phyloP scores from a whole-genome alignment of 2,329 filamentous ascomycete species.

The Nannizziopsis arthrosporioides region DNA sequence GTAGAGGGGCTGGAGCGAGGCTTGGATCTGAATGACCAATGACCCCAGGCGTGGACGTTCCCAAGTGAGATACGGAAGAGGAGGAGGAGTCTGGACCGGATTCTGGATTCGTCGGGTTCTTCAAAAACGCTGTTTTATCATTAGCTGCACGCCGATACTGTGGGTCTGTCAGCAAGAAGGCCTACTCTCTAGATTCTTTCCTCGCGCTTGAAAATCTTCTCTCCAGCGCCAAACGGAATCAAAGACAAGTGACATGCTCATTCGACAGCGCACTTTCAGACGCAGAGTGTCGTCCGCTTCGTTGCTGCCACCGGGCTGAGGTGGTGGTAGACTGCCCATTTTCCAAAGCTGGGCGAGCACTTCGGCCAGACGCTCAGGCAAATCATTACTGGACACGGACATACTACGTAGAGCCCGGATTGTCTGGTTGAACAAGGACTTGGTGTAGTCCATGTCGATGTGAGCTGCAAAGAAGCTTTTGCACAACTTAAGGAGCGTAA shows the following conservation, averaged over 20 bases:
- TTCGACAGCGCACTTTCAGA: constrained; percentile 54
- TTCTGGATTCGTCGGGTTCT: constrained; percentile 77
- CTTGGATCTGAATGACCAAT: constrained; percentile 31
- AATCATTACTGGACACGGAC: constrained; percentile 51
- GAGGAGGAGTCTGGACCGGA: constrained; percentile 62
- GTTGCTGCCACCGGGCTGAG: constrained; percentile 2
- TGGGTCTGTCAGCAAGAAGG: constrained; percentile 14
- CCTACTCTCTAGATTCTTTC: constrained; percentile 60
- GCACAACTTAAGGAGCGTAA: constrained; percentile 52
- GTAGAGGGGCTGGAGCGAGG: constrained; percentile 29
- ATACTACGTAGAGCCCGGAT: constrained; percentile 49
- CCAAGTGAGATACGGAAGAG: constrained; percentile 43
- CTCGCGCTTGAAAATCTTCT: constrained; percentile 55
- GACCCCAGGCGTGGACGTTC: constrained; percentile 26
- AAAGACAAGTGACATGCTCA: constrained; percentile 56
- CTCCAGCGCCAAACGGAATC: constrained; percentile 59
- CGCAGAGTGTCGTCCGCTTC: constrained; percentile 40
- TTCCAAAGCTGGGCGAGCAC: constrained; percentile 57
- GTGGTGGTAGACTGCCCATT: constrained; percentile 28
- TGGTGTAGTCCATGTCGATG: constrained; percentile 45
- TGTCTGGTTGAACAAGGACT: constrained; percentile 46
- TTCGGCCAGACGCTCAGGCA: constrained; percentile 52
- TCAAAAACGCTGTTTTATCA: constrained; percentile 49
- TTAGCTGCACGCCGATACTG: constrained; percentile 22
- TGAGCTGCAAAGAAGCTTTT: constrained; percentile 52